Evolutionary conservation across 768 basidiomycete species (phyloP).

Genomic region (Suillus weaverae): DNA sequence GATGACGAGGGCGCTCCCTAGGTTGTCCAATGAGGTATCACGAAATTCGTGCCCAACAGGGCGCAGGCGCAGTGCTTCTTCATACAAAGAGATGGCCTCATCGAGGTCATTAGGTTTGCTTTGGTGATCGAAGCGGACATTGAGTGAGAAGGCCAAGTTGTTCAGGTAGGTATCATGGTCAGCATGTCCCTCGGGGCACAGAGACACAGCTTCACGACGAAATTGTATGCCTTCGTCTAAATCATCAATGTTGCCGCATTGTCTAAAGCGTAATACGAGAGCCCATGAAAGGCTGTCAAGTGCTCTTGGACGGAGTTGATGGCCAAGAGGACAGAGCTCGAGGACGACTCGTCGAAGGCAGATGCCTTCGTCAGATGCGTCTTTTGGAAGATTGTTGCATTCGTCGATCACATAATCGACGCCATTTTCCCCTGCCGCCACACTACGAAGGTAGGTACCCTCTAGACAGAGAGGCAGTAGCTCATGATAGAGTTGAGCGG

Average conservation of each 20-base stretch:
- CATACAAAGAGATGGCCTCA: not conserved
- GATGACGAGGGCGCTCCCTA: constrained; percentile 14
- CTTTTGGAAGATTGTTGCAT: no score
- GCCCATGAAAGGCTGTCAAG: not conserved
- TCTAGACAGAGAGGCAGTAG: no score
- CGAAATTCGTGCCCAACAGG: not conserved
- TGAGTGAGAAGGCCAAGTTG: constrained; percentile 15
- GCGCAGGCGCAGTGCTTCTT: not conserved
- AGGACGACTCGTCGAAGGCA: not conserved
- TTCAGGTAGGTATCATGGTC: not conserved
- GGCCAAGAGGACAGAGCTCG: not conserved
- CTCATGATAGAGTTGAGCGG: not conserved
- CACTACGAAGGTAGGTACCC: no score
- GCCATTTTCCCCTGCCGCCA: no score
- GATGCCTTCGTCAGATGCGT: not conserved
- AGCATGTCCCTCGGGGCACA: constrained; percentile 14
- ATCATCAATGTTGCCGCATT: not conserved
- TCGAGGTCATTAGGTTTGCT: not conserved
- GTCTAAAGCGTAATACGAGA: constrained; percentile 3
- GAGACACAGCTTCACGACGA: constrained; percentile 6
- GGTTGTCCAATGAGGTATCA: constrained; percentile 15
- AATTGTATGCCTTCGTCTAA: constrained; percentile 13
- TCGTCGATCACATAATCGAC: no score
- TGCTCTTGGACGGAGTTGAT: not conserved
- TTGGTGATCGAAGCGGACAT: constrained; percentile 10